These are phyloP conservation scores for Ensete glaucum DNA, from an alignment of 176 grass and related monocot genomes.

Conservation along the genomic window DNA sequence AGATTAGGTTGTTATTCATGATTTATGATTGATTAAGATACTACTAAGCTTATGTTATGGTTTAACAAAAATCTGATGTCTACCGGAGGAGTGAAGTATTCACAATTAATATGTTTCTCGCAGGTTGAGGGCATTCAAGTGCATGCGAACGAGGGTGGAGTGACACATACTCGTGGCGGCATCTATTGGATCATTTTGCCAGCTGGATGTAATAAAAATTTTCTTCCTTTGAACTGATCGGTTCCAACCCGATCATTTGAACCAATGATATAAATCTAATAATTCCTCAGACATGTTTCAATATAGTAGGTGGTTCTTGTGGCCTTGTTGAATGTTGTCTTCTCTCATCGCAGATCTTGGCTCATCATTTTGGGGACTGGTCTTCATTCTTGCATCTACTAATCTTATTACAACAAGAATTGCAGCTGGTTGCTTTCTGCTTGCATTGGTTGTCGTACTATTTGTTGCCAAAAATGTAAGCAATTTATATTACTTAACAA, in stretches of 20 bases:
- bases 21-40: too few relatives aligned
- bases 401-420: conserved; percentile 83
- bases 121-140: conserved; percentile 97
- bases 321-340: not conserved
- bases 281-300: not conserved
- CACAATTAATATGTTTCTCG: not conserved
- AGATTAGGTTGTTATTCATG: too few relatives aligned
- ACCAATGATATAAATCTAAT: not conserved
- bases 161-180: conserved; percentile 91
- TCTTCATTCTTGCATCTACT: conserved; percentile 94
- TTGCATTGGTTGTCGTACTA: conserved; percentile 74
- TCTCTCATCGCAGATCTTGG: conserved; percentile 58
- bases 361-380: conserved; percentile 99
- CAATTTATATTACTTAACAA: not conserved
- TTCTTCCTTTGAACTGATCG: not conserved
- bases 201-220: conserved; percentile 76
- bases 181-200: conserved; percentile 99
- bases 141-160: conserved; percentile 89
- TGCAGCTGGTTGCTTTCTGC: conserved; percentile 82
- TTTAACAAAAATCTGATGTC: too few relatives aligned
- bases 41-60: too few relatives aligned
- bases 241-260: not conserved
- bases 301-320: not conserved
- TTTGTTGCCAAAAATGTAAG: conserved; percentile 94
- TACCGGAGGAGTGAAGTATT: too few relatives aligned